Percentiles rank a stretch among this genome's conserved stretches.
phyloP scores from a whole-genome alignment of 495 filamentous ascomycete species.

The Aspergillus cristatus region DNA sequence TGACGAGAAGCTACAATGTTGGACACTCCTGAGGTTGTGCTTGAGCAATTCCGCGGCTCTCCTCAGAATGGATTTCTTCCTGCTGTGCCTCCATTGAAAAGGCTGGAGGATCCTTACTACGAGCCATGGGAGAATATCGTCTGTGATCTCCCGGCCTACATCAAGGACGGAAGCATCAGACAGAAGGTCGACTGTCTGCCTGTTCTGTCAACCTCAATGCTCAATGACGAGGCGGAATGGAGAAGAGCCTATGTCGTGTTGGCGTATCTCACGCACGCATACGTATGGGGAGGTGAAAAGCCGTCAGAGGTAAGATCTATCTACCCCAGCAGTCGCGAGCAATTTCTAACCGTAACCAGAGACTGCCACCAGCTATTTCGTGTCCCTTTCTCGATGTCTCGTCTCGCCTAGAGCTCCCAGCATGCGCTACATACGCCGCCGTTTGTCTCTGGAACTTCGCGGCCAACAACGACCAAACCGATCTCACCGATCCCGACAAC shows the following conservation, averaged over 20 bases:
- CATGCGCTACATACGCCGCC: conserved; percentile 75
- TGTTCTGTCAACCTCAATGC: conserved; percentile 61
- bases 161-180: conserved; percentile 65
- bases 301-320: conserved; percentile 55
- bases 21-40: conserved; percentile 53
- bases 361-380: conserved; percentile 66
- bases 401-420: conserved; percentile 61
- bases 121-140: conserved; percentile 77
- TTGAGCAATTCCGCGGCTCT: conserved; percentile 78
- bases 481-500: conserved; percentile 56
- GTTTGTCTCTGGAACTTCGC: conserved; percentile 69
- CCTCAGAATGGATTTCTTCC: conserved; percentile 80
- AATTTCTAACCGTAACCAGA: conserved; percentile 36
- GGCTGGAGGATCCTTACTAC: conserved; percentile 76
- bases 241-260: conserved; percentile 80
- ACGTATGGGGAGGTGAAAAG: conserved; percentile 86
- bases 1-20: conserved; percentile 50
- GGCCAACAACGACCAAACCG: conserved; percentile 63
- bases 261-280: conserved; percentile 80
- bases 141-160: conserved; percentile 64
- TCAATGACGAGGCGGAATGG: conserved; percentile 80
- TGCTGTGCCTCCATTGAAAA: conserved; percentile 59
- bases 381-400: conserved; percentile 64
- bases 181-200: conserved; percentile 67
- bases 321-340: neutral